phyloP scores from a whole-genome alignment of 176 grass and related monocot genomes.

The Bonia amplexicaulis region DNA sequence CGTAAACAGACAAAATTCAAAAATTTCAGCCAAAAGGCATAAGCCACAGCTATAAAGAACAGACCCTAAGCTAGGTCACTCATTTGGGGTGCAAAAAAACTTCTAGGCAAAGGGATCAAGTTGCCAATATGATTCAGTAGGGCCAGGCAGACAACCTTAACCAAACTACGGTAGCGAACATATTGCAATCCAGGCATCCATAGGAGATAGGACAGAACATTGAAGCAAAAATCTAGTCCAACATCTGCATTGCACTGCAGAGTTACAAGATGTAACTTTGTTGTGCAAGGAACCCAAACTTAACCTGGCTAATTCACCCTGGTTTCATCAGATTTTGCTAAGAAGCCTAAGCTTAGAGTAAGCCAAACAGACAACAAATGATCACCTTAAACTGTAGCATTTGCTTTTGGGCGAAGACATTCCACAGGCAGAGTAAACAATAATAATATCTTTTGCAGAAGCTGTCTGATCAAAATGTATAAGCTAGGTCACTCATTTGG shows the following conservation, averaged over 20 bases:
- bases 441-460: background rate
- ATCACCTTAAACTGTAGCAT: background rate
- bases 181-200: background rate
- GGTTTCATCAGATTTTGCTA: background rate
- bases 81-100: background rate
- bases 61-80: background rate
- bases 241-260: background rate
- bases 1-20: too few relatives aligned
- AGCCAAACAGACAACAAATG: background rate
- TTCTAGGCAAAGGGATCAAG: background rate
- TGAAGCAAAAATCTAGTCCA: slow-evolving; percentile 4
- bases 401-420: background rate
- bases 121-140: background rate
- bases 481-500: background rate
- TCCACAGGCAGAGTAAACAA: background rate
- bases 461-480: background rate
- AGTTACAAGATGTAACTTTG: background rate
- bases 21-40: too few relatives aligned
- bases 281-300: background rate
- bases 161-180: background rate
- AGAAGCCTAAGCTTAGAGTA: background rate
- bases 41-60: too few relatives aligned
- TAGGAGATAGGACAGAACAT: background rate
- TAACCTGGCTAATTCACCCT: background rate
- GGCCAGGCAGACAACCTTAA: background rate